Evolutionary conservation across 371 early-diverging fungal genomes (phyloP), one percentile per base, ranked within the genome.

Genomic region (Syncephalastrum sp.): DNA sequence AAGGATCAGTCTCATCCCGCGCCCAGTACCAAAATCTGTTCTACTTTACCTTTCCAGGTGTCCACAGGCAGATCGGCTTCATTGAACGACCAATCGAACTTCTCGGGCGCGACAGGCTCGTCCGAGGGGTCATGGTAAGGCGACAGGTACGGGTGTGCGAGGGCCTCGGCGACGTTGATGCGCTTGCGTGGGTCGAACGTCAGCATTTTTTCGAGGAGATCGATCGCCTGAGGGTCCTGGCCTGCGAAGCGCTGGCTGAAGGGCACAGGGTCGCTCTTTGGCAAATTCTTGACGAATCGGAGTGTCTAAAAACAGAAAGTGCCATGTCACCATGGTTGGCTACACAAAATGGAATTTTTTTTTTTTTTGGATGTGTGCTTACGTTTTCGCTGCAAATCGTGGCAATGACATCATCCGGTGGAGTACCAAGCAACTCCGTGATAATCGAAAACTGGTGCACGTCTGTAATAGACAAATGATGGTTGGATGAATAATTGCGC

Each of bases 391-490:
- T 94, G 65, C 92, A 87, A 55, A 96, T 95, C 42, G 94, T 91
- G 57, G 91, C 77, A 68, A 96, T 88, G 24, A 96, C 93, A 76
- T 94, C 93, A 63, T 92, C 93, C 44, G 92, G 91, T 19, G 97
- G 97, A 29, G 94, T 94, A 45, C 97, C 97, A 42, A 97, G 81
- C 43, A 97, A 74, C 67, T 93, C 91, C 17, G 93, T 92, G 57
- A 97, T 95, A 63, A 94, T 91, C 0, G 93, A 91, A 64, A 97
- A 95, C 77, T 97, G 96, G 75, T 95, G 84, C 17, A 96, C 95
- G 60, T 95, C 83, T 84, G 64, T 33, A 21, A 21, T 21, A 21
- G 21, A 21, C 21, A 21, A 21, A 21, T 21, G 21, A 21, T 21
- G 21, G 21, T 21, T 21, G 21, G 21, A 21, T 21, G 21, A 21